Percentiles rank a stretch among this genome's conserved stretches.
These are phyloP conservation scores for Theileria annulata DNA, from an alignment of 169 alveolate genomes.

Conservation along the genomic window DNA sequence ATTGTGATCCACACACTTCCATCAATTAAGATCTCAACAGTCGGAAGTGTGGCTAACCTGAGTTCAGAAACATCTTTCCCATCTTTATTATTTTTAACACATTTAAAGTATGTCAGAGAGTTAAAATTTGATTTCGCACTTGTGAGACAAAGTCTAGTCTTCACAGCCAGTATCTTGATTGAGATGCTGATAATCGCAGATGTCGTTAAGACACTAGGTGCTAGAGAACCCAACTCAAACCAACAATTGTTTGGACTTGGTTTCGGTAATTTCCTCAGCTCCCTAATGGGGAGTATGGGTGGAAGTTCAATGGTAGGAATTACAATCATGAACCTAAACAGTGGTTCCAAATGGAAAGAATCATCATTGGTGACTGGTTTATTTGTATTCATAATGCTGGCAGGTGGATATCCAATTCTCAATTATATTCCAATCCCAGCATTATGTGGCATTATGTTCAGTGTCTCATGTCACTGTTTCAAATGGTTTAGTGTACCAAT, in stretches of 20 bases:
- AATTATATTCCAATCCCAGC: slow-evolving; percentile 80
- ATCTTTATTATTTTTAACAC: slow-evolving; percentile 35
- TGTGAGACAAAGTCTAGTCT: slow-evolving; percentile 53
- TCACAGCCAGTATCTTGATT: slow-evolving; percentile 67
- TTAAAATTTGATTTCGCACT: slow-evolving; percentile 62
- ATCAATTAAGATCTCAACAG: slow-evolving; percentile 69
- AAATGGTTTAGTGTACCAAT: slow-evolving; percentile 83
- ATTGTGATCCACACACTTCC: slow-evolving; percentile 49
- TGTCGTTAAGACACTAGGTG: slow-evolving; percentile 75
- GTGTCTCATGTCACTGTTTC: slow-evolving; percentile 80
- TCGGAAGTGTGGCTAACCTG: slow-evolving; percentile 73
- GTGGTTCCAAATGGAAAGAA: slow-evolving; percentile 81
- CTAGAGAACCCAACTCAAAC: slow-evolving; percentile 73
- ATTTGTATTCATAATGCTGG: slow-evolving; percentile 69
- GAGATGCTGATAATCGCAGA: slow-evolving; percentile 78
- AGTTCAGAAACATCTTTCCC: slow-evolving; percentile 73
- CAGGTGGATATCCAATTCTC: slow-evolving; percentile 74
- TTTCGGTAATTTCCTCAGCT: slow-evolving; percentile 69
- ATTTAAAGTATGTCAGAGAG: slow-evolving; percentile 49
- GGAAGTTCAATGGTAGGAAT: slow-evolving; percentile 83
- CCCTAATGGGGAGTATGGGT: slow-evolving; percentile 78
- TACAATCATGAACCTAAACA: slow-evolving; percentile 76
- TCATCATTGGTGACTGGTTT: slow-evolving; percentile 72
- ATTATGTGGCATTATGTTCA: slow-evolving; percentile 80
- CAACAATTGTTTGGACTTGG: slow-evolving; percentile 77